Evolutionary conservation across 2,329 filamentous ascomycete genomes (phyloP).

Genomic region (Didymosphaeria variabile): DNA sequence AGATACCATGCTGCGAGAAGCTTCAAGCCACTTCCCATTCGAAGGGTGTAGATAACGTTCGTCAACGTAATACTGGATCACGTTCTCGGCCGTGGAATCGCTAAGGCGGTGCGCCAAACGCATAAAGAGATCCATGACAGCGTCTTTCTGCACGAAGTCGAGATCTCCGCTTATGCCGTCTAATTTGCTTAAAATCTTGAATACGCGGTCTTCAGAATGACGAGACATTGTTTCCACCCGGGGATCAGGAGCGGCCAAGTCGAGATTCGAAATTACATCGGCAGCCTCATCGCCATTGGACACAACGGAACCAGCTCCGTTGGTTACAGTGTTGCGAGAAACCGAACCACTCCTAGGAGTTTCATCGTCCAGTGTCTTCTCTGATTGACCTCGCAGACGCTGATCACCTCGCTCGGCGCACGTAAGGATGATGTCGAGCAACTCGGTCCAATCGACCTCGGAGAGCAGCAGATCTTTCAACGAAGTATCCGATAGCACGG

Average conservation of each 20-base stretch:
- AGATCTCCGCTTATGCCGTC: constrained; percentile 40
- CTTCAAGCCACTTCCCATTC: constrained; percentile 72
- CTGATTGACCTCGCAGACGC: constrained; percentile 26
- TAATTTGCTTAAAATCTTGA: constrained; percentile 39
- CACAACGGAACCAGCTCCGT: constrained; percentile 20
- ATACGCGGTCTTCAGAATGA: constrained; percentile 34
- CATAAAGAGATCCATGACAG: constrained; percentile 73
- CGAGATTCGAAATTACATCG: constrained; percentile 26
- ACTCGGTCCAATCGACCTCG: constrained; percentile 72
- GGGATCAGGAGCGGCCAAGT: constrained; percentile 13
- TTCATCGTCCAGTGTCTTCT: constrained; percentile 50
- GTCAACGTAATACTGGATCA: constrained; percentile 73
- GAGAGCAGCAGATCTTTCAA: constrained; percentile 67
- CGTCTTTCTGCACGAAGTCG: constrained; percentile 71
- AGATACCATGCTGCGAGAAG: constrained; percentile 67
- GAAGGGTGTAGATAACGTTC: constrained; percentile 77
- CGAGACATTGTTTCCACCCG: constrained; percentile 24
- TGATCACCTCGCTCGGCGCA: constrained; percentile 56
- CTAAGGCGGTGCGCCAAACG: constrained; percentile 69
- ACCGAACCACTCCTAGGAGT: constrained; percentile 25
- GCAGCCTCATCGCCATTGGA: constrained; percentile 27
- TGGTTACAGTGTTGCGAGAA: constrained; percentile 21
- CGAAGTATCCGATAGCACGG: constrained; percentile 55
- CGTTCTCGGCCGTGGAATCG: constrained; percentile 69
- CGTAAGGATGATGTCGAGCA: constrained; percentile 67